phyloP scores from a whole-genome alignment of 2,329 filamentous ascomycete genomes.

The Sporothrix pseudoabietina region DNA sequence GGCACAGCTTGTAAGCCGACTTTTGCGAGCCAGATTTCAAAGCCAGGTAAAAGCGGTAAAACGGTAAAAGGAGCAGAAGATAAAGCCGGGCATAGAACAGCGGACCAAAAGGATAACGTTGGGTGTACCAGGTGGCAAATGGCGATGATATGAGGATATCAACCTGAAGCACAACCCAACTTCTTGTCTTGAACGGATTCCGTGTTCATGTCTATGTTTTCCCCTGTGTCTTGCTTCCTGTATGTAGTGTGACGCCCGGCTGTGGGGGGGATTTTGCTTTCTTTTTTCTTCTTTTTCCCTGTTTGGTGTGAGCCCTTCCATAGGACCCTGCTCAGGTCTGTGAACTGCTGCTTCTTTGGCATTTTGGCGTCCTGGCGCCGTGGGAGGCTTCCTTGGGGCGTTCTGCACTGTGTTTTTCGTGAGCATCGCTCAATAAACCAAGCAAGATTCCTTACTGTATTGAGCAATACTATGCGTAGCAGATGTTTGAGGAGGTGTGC shows the following conservation, averaged over 20 bases:
- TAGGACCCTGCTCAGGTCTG: neutral
- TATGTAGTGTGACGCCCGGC: conserved; percentile 12
- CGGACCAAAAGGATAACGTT: neutral
- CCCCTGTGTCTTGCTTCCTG: conserved; percentile 10
- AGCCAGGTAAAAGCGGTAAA: conserved; percentile 14
- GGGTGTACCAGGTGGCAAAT: neutral
- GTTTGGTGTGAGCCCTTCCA: neutral
- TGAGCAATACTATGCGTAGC: neutral
- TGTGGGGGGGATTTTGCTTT: neutral
- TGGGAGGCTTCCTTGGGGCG: neutral
- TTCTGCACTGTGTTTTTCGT: neutral
- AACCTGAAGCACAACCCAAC: conserved; percentile 22
- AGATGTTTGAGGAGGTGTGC: conserved; percentile 7
- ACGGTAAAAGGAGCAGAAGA: neutral
- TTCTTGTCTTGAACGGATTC: conserved; percentile 9
- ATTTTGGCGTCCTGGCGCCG: neutral
- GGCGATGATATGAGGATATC: neutral
- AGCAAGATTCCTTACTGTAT: neutral
- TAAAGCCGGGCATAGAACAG: neutral
- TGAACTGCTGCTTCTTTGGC: neutral
- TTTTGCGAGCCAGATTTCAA: neutral
- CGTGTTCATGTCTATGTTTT: conserved; percentile 8
- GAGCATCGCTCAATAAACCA: neutral
- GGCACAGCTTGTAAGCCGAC: neutral
- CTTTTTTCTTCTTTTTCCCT: neutral